Base-by-base conservation (phyloP, 1,284 basidiomycete genomes). In the Stygiomarasmius scandens region DNA sequence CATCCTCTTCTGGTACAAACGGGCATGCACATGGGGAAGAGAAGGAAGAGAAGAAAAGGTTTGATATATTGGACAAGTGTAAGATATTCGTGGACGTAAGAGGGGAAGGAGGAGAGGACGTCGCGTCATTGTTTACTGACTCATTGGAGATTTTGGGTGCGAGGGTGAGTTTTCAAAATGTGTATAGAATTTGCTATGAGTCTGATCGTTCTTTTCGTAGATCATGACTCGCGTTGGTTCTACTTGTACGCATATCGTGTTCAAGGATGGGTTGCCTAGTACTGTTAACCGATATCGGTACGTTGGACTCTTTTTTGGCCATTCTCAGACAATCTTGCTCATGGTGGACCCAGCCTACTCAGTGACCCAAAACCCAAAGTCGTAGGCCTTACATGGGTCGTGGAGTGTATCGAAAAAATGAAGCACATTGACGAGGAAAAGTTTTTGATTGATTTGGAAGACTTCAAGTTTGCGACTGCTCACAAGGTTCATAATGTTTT, bases 331-430 rank as follows among this genome's bases (percentile, higher is more conserved):
- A 41, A 44, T 20, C 16, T 46, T 22, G 36, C 44, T 27, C 25
- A 22, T 55, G n/a, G 16, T 12, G 24, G 27, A 53, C 52, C 19
- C 52, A 88, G 87, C 53, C 67, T 84, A 54, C 71, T 89, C 16
- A 75, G 84, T 34, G 85, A 90, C 27, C 87, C 87, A 0, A 88
- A 87, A 64, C 92, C 92, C 0, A 70, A 79, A 43, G 85, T 96
- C 11, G 90, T 97, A 12, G 92, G 93, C 11, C 92, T 96, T 62
- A 87, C 84, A n/a, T 97, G 95, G 95, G 91, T 96, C 2, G 92
- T 94, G 1, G 85, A 90, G 64, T 94, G 91, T 63, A 90, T 85
- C 11, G 93, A 96, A 67, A 81, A 86, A 57, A 80, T 85, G 22
- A 71, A 74, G 43, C 80, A 74, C 45, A 81, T 91, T 1, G 86